Base-by-base conservation (phyloP, 2,329 filamentous ascomycete species). In the Botrytis aclada region DNA sequence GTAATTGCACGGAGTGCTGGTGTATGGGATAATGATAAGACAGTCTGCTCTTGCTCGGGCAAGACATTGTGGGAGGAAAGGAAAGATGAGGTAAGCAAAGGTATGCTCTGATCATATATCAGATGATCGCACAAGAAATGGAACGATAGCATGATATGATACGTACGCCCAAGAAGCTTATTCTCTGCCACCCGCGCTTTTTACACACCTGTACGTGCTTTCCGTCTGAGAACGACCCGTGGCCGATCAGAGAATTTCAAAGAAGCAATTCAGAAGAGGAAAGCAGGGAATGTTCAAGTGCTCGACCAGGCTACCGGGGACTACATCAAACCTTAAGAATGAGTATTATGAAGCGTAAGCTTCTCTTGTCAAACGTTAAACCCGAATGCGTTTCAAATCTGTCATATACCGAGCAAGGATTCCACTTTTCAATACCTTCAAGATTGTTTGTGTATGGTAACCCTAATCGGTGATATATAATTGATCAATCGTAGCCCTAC, bases 21-120 rank as follows among this genome's bases (percentile, higher is more conserved):
- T n/a, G 92, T 97, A 75, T 99, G 96, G 96, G 95, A 98, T 82
- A 97, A 99, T 79, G 94, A 98, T 81, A 99, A 98, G 87, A 97
- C 93, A 63, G 95, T 99, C 9, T 99, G 96, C 82, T 97, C 94
- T 65, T 99, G 96, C 83, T 97, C 94, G 54, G 96, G 96, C 6
- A 98, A 98, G 89, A 98, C 95, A 72, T 89, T 99, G 18, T 99
- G 96, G 96, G 93, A 99, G 83, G 96, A 99, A 86, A 89, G 96
- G 78, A 91, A 91, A 83, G 95, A 98, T 80, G 93, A 97, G 84
- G 90, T 95, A 60, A 87, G 88, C 77, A 95, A 93, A 84, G 96
- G 96, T 4, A 98, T 99, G 93, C 84, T 96, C 78, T 98, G 83
- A 89, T 77, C 66, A 73, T 76, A 77, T 60, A 69, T 77, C 76